phyloP scores from a whole-genome alignment of 1,284 basidiomycete species.

The Irpex rosettiformis region DNA sequence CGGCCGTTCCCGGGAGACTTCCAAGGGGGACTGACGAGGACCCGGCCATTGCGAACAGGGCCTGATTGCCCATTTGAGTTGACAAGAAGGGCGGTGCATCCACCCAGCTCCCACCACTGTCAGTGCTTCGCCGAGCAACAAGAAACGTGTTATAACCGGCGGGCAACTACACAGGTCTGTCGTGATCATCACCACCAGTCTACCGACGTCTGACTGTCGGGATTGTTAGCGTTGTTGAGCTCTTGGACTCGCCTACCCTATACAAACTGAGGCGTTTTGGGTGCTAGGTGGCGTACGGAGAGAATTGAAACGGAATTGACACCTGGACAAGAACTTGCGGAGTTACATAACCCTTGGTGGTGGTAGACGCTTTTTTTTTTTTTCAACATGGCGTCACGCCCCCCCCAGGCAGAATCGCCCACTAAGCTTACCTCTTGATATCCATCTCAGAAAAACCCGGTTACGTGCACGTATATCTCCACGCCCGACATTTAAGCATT shows the following conservation, averaged over 20 bases:
- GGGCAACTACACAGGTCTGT: background rate
- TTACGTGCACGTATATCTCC: background rate
- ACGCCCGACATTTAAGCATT: background rate
- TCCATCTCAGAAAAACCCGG: background rate
- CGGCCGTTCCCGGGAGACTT: background rate
- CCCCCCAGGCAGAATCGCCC: background rate
- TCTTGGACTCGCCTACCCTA: no score
- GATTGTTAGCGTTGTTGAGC: no score
- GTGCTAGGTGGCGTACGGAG: background rate
- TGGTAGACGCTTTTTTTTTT: no score
- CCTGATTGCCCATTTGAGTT: background rate
- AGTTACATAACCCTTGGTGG: no score
- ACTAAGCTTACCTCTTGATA: background rate
- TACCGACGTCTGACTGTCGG: background rate
- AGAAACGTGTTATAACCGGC: background rate
- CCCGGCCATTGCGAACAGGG: background rate
- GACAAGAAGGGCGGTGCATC: no score
- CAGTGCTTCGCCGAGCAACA: background rate
- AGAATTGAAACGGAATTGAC: no score
- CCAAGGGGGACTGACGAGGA: background rate
- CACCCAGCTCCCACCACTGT: no score
- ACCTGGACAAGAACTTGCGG: no score
- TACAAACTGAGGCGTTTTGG: no score
- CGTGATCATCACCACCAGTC: background rate
- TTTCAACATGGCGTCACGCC: no score